Base-by-base conservation (phyloP, 2,329 filamentous ascomycete species). In the Fusarium piperis region DNA sequence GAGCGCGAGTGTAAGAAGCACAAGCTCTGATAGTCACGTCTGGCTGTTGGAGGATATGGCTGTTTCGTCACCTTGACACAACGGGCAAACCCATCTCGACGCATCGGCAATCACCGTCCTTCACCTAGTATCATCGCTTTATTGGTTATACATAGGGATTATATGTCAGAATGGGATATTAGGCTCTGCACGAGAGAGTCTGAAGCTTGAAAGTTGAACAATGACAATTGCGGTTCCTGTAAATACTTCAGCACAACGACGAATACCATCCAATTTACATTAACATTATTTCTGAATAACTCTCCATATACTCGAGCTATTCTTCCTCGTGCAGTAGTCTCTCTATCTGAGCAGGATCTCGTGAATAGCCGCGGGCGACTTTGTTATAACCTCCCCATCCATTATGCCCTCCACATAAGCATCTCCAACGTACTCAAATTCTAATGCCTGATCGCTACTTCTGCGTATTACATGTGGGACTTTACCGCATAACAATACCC, bases 1-100 rank as follows among this genome's bases (percentile, higher is more conserved):
- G 58, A 63, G 38, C 64, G 55, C 33, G 41, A 70, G 67, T 71
- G 62, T 62, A 56, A 62, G 63, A 67, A 67, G 44, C n/a, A 66
- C 36, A 32, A 57, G 16, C 3, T 4, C 7, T 9, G 7, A n/a
- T 16, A 16, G 8, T n/a, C 41, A 6, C 1, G 2, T 6, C 4
- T 9, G 44, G n/a, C n/a, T 39, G 18, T 13, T 41, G 20, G 13
- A 23, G 41, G 20, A 9, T 28, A 2, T 6, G 26, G 26, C 26
- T 6, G 26, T 28, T 7, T 28, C 23, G 2, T 28, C 26, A 28
- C 5, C 26, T 28, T 9, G 6, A 28, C 26, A 9, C 26, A 28
- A 28, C 26, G 26, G 5, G 8, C 26, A 9, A 28, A 18, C 16
- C 1, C n/a, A 28, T 18, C 4, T 2, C 36, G n/a, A 11, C n/a